Base-by-base conservation (phyloP, 768 basidiomycete species). In the Lactarius vividus region DNA sequence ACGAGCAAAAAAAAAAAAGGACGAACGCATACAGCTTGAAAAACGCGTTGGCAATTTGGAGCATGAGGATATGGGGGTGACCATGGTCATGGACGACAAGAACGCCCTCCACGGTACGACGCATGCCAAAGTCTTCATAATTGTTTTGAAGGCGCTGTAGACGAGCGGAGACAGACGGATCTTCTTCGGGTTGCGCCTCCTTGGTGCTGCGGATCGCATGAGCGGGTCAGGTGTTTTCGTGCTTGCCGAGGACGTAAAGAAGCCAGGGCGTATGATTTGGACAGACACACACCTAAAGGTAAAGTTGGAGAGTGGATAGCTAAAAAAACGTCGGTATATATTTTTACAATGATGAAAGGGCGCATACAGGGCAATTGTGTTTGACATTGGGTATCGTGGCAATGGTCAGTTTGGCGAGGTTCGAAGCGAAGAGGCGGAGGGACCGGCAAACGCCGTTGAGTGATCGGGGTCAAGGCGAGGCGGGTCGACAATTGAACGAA, bases 1-100 rank as follows among this genome's bases (percentile, higher is more conserved):
- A 49, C 23, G 49, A 65, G 11, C 64, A n/a, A 37, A 31, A 64
- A 4, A 53, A 53, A 64, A 4, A 54, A 49, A 53, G 53, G 11
- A 40, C 44, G 15, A 35, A 52, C n/a, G 81, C 90, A 72, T 72
- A 94, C 94, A 99, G 86, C 77, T 98, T 98, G 84, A 98, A 98
- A 77, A 98, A 99, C 18, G 95, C 94, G 75, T 97, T 98, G 26
- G 96, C 97, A 74, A 99, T 97, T 74, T 98, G 97, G 6, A 98
- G 84, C 89, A 98, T 95, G 70, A 99, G 86, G 67, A 98, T 94
- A 73, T 99, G 96, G 1, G 96, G 96, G 73, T 96, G 94, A 0
- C 96, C 96, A 71, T 98, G 96, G 75, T 98, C 95, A 77, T 97
- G 93, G 6, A 95, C 94, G 63, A 96, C 89, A 6, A 93, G 82